Base-by-base conservation (phyloP, 2,329 filamentous ascomycete genomes). In the Nakataea oryzae region DNA sequence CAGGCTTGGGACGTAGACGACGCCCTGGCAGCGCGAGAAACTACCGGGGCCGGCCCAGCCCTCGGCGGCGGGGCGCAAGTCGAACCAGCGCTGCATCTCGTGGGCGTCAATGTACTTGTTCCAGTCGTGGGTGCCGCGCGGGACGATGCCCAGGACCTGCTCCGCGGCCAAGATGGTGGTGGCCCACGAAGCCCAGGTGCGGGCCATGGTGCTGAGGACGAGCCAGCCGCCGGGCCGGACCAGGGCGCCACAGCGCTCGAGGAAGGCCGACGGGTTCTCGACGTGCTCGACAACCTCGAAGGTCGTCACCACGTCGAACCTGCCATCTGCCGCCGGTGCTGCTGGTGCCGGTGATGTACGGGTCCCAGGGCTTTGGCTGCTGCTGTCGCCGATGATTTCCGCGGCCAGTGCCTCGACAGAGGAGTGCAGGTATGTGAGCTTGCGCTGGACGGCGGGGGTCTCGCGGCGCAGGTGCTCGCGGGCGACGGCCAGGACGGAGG, bases 261-360 rank as follows among this genome's bases (percentile, higher is more conserved):
- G 82, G 67, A 97, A 96, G 4, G 84, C 79, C 0, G 85, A 83
- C 0, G 91, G 91, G 27, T 85, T 79, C 62, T 88, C 86, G 63
- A 99, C 89, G 74, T 99, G 95, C 75, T 99, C 95, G 62, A 99
- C 83, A 5, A 99, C 95, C 75, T 99, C 95, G 74, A 97, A 99
- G 8, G 96, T 74, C 1, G 89, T 89, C 12, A 99, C 86, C 1
- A 97, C 75, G 72, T 97, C 92, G 76, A 86, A 95, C 55, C 54
- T 26, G 6, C 12, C 56, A 4, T 41, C 30, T 27, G 34, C 30
- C 21, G 24, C 8, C 14, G 50, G 54, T 26, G 21, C 26, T 32
- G 27, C 29, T 34, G 27, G 1, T 34, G 57, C 21, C 17, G 57
- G 17, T 58, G 56, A 8, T 55, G 3, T 32, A 21, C 13, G 1